Percentiles rank a stretch among this genome's conserved stretches.
phyloP scores from a whole-genome alignment of 2,329 filamentous ascomycete genomes.

The Colletotrichum sp. region DNA sequence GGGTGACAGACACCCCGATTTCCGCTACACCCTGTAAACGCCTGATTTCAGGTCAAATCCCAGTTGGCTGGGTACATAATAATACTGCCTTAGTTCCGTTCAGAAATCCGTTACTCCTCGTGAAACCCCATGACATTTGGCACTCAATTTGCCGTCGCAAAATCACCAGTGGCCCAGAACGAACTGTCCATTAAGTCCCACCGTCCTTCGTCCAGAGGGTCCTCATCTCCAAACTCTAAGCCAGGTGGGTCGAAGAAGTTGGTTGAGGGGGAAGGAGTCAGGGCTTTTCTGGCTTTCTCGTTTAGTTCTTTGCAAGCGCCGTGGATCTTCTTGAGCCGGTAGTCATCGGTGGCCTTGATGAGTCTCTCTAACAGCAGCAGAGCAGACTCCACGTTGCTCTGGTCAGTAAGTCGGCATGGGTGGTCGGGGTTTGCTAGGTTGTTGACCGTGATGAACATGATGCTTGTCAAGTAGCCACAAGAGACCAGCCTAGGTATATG shows the following conservation, averaged over 20 bases:
- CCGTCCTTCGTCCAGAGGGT: not conserved
- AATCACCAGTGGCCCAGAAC: not conserved
- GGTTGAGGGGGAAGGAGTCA: not conserved
- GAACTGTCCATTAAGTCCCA: not conserved
- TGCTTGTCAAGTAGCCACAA: conserved; percentile 10
- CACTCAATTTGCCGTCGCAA: not conserved
- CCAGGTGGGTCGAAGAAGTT: not conserved
- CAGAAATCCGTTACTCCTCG: not conserved
- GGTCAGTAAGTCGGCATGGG: not conserved
- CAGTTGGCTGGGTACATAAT: not conserved
- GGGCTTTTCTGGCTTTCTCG: not conserved
- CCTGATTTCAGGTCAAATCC: not conserved
- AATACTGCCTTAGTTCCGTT: not conserved
- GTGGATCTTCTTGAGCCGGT: not conserved
- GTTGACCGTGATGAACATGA: conserved; percentile 17
- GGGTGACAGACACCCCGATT: conserved; percentile 15
- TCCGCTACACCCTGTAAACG: conserved; percentile 9
- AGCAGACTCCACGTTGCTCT: conserved; percentile 11
- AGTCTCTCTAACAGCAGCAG: not conserved
- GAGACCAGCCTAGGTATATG: not conserved
- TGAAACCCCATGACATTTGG: not conserved
- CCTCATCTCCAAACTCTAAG: conserved; percentile 1
- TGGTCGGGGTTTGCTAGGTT: not conserved
- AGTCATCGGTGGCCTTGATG: not conserved
- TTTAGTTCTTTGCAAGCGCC: conserved; percentile 6